Percentiles rank a stretch among this genome's conserved stretches.
These are phyloP conservation scores for Puccinia horiana DNA, from an alignment of 1,284 basidiomycete genomes.

Conservation along the genomic window DNA sequence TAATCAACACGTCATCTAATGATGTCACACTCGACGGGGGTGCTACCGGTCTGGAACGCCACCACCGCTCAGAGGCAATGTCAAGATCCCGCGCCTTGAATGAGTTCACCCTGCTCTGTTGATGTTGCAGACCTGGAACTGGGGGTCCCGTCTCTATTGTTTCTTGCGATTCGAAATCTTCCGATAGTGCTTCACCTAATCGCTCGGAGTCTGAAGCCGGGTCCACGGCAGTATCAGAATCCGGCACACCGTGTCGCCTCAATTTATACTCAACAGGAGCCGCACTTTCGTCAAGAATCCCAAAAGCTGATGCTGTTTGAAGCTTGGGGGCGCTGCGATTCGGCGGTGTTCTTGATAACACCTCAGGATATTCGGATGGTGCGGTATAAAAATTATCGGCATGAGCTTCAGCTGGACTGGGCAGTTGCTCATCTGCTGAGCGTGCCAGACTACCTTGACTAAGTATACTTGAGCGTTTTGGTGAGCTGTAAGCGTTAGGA, in stretches of 20 bases:
- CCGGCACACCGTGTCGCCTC: background rate
- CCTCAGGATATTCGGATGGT: background rate
- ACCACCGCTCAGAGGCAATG: slow-evolving; percentile 46
- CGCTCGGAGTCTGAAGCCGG: background rate
- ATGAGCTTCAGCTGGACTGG: background rate
- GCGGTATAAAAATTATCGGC: background rate
- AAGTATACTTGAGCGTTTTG: slow-evolving; percentile 21
- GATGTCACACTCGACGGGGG: slow-evolving; percentile 26
- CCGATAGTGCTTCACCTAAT: background rate
- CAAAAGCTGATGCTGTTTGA: background rate
- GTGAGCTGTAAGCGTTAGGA: slow-evolving; percentile 33
- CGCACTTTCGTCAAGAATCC: background rate
- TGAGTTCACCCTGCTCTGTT: background rate
- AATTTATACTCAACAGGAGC: background rate
- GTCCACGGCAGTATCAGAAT: background rate
- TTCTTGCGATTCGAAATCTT: background rate
- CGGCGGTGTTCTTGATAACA: background rate
- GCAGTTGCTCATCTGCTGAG: slow-evolving; percentile 19
- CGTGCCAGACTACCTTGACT: slow-evolving; percentile 16
- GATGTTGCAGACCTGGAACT: slow-evolving; percentile 13
- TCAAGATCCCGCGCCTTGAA: slow-evolving; percentile 47
- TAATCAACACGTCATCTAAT: slow-evolving; percentile 31
- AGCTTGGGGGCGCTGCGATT: background rate
- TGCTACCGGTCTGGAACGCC: slow-evolving; percentile 29
- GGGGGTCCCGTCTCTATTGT: background rate